Evolutionary conservation across 352 stramenopile genomes (phyloP).

Genomic region (Detonula confervacea): DNA sequence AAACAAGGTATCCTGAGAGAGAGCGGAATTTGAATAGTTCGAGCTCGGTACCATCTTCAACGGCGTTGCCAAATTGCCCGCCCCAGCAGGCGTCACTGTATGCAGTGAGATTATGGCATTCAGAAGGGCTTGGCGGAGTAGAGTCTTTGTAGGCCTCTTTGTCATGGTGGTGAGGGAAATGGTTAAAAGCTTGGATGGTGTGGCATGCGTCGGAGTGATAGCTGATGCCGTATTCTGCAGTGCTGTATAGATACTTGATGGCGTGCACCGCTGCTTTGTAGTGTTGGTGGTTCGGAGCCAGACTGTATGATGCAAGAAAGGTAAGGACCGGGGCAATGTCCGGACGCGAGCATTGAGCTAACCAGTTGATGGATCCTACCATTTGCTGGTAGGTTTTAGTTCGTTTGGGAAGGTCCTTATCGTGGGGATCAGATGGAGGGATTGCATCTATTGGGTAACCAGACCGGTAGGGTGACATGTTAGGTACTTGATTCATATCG

Average conservation of each 20-base stretch:
- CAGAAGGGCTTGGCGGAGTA: neutral
- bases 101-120: conserved; percentile 5
- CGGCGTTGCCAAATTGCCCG: neutral
- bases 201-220: neutral
- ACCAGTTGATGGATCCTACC: neutral
- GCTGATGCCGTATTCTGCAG: neutral
- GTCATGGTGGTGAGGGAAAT: too few relatives aligned
- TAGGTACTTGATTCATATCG: neutral
- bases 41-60: neutral
- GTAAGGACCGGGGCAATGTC: neutral
- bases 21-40: conserved; percentile 3
- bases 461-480: conserved; percentile 17
- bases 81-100: neutral
- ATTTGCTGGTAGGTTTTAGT: neutral
- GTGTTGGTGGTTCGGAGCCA: neutral
- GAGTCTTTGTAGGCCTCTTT: neutral
- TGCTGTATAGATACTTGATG: neutral
- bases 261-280: neutral
- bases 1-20: neutral
- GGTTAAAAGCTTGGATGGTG: neutral
- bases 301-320: neutral
- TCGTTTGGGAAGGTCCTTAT: neutral
- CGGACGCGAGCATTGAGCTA: neutral
- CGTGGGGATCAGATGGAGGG: neutral
- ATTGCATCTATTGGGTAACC: conserved; percentile 30